These are phyloP conservation scores for Dendrostoma leiphaemia DNA, from an alignment of 2,329 filamentous ascomycete species.

Conservation along the genomic window DNA sequence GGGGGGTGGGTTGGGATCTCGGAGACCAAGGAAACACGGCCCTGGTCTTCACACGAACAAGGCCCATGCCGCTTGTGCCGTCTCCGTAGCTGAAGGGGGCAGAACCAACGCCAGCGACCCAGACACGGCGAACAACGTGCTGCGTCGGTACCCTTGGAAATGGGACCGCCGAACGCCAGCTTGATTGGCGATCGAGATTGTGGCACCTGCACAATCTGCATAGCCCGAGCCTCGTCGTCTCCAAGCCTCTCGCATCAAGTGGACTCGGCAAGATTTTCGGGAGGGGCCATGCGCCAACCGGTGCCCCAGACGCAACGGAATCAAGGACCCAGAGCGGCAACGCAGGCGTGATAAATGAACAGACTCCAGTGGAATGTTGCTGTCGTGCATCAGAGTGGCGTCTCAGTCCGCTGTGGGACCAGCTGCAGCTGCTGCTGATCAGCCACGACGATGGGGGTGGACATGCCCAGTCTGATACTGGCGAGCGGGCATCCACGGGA, in stretches of 20 bases:
- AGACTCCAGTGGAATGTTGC: background rate
- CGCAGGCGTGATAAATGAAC: background rate
- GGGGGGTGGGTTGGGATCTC: background rate
- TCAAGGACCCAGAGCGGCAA: background rate
- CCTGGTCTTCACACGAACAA: too few species aligned
- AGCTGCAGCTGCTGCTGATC: slow-evolving; percentile 1
- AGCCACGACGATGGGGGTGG: too few species aligned
- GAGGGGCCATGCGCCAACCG: background rate
- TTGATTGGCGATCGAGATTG: too few species aligned
- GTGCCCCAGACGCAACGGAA: background rate
- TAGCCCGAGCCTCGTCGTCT: too few species aligned
- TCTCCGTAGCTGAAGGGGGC: too few species aligned
- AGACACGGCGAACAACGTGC: too few species aligned
- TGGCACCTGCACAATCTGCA: too few species aligned
- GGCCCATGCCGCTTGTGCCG: too few species aligned
- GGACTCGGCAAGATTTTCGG: background rate
- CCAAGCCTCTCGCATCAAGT: background rate
- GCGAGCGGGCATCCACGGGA: too few species aligned
- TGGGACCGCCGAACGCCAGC: too few species aligned
- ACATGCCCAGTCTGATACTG: too few species aligned
- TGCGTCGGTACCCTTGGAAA: too few species aligned
- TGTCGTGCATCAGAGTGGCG: background rate
- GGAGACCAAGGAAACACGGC: background rate
- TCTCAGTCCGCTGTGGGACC: background rate
- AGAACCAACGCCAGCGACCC: background rate